Conservation (phyloP, 2,329 filamentous ascomycete genomes). For the Madurella mycetomatis region DNA sequence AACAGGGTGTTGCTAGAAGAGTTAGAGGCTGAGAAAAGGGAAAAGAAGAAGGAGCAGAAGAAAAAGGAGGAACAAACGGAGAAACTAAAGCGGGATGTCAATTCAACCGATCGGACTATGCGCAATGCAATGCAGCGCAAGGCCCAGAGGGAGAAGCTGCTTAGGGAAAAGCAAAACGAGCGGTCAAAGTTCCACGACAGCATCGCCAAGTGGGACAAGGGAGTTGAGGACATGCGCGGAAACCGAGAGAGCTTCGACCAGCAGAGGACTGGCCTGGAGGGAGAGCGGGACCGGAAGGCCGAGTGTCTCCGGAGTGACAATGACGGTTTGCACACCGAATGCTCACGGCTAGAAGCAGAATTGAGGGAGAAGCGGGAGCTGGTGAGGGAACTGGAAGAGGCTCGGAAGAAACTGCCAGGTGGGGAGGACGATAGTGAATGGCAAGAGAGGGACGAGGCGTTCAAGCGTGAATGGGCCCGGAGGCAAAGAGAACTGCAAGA, state of each 20-base stretch:
- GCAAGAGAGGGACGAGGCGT: conserved; percentile 47
- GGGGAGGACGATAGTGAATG: conserved; percentile 57
- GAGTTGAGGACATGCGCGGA: conserved; percentile 54
- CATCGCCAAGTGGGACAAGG: conserved; percentile 63
- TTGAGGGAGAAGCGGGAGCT: conserved; percentile 66
- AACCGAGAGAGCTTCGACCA: conserved; percentile 51
- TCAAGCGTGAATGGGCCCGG: conserved; percentile 54
- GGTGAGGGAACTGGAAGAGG: conserved; percentile 69
- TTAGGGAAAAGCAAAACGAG: conserved; percentile 66
- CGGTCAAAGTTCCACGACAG: conserved; percentile 66
- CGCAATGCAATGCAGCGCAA: conserved; percentile 74
- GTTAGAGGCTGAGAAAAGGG: conserved; percentile 72
- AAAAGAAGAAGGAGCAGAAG: conserved; percentile 70
- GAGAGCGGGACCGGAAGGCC: conserved; percentile 49
- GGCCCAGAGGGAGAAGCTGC: conserved; percentile 67
- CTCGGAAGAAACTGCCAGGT: conserved; percentile 59
- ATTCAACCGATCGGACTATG: conserved; percentile 75
- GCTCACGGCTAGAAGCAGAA: conserved; percentile 63
- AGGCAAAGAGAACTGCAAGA: conserved; percentile 51
- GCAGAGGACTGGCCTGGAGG: conserved; percentile 48
- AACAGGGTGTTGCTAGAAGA: conserved; percentile 61
- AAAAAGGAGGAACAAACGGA: conserved; percentile 89
- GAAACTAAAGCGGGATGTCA: conserved; percentile 75
- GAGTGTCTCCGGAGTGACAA: conserved; percentile 52
- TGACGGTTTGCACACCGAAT: conserved; percentile 59